Evolutionary conservation across 805 yeast genomes (phyloP).

Genomic region (Groenewaldozyma tartarivorans): DNA sequence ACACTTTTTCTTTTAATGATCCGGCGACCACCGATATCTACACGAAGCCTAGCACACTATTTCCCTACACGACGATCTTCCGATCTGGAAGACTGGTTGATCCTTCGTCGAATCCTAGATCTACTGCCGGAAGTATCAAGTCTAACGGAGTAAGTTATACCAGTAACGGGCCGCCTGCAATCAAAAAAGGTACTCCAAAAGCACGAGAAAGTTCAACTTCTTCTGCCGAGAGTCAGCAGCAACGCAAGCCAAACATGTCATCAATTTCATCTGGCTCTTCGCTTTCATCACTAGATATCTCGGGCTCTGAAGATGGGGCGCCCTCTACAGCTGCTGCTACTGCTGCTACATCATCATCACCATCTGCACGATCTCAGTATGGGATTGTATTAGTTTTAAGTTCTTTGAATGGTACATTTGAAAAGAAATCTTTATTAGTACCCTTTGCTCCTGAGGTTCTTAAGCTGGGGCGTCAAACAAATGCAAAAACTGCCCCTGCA

Average conservation of each 20-base stretch:
- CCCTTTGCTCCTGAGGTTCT: constrained; percentile 77
- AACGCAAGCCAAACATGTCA: too few relatives aligned
- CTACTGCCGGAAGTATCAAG: background rate
- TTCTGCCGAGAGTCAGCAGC: too few relatives aligned
- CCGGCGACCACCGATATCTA: too few relatives aligned
- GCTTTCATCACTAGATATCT: too few relatives aligned
- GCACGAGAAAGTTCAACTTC: too few relatives aligned
- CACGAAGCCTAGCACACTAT: too few relatives aligned
- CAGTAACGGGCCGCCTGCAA: too few relatives aligned
- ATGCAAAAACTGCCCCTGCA: constrained; percentile 41
- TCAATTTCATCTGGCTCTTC: background rate
- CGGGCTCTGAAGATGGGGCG: too few relatives aligned
- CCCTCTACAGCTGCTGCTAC: constrained; percentile 2
- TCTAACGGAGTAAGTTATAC: background rate
- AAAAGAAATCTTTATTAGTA: constrained; percentile 64
- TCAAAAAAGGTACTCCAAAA: too few relatives aligned
- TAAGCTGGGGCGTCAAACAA: constrained; percentile 80
- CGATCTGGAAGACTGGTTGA: too few relatives aligned
- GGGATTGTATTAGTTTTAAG: constrained; percentile 51
- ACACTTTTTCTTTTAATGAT: too few relatives aligned
- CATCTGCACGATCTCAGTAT: constrained; percentile 24
- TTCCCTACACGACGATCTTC: too few relatives aligned
- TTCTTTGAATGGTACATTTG: constrained; percentile 76
- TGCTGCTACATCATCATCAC: constrained; percentile 1
- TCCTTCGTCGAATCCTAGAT: background rate